Percentiles rank a stretch among this genome's conserved stretches.
Conservation (phyloP, 1,139 yeast genomes). For the Trichomonascaceae sp. region DNA sequence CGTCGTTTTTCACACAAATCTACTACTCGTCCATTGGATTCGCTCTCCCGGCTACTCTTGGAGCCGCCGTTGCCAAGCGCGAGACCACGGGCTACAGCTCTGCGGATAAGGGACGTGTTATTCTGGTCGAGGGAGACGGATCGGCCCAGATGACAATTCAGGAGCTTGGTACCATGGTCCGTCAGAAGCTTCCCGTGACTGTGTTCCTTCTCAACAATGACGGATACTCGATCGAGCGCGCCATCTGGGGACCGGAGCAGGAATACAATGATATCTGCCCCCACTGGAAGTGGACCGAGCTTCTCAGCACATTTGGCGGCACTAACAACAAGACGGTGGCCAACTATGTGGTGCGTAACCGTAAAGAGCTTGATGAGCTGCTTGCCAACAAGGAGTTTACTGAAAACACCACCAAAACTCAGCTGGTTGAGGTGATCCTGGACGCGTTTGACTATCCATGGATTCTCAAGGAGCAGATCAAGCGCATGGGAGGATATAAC, state of each 20-base stretch:
- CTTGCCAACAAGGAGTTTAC: conserved; percentile 26
- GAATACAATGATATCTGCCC: conserved; percentile 70
- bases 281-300: conserved; percentile 62
- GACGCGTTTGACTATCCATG: conserved; percentile 51
- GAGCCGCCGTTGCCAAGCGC: conserved; percentile 55
- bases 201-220: conserved; percentile 63
- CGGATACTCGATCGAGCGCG: conserved; percentile 81
- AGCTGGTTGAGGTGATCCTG: conserved; percentile 45
- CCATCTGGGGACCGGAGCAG: conserved; percentile 64
- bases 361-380: conserved; percentile 26
- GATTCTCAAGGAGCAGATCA: conserved; percentile 28
- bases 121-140: conserved; percentile 78
- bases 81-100: conserved; percentile 26
- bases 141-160: conserved; percentile 78
- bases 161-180: conserved; percentile 57
- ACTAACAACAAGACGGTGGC: conserved; percentile 28
- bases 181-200: conserved; percentile 47
- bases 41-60: conserved; percentile 75
- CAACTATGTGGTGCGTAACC: conserved; percentile 24
- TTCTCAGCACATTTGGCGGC: conserved; percentile 62
- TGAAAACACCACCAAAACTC: conserved; percentile 27
- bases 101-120: conserved; percentile 35
- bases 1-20: conserved; percentile 45
- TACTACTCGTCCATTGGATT: conserved; percentile 78
- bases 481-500: conserved; percentile 17